Base-by-base conservation (phyloP, 2,329 filamentous ascomycete genomes). In the Clathrospora elynae region DNA sequence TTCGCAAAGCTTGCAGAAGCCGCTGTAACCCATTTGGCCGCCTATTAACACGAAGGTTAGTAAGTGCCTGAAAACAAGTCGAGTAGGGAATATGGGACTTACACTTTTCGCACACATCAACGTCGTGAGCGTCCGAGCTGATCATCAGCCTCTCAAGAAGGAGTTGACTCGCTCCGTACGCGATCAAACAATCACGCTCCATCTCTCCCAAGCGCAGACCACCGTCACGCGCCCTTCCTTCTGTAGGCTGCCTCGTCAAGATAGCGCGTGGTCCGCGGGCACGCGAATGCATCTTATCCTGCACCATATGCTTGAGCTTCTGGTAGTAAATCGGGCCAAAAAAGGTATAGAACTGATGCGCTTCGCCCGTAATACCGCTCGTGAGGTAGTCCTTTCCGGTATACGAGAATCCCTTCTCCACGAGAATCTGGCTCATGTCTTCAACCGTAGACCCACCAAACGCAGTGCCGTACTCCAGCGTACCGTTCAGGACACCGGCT, bases 291-390 rank as follows among this genome's bases (percentile, higher is more conserved):
- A 99, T 97, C 76, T 99, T 99, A 70, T 99, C 93, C 71, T 97
- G 91, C 3, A 99, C 93, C 93, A 99, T 99, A 79, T 99, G 93
- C 81, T 99, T 99, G 55, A 99, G 83, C 57, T 96, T 95, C 77
- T 99, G 93, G 77, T 99, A 99, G 77, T 96, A 99, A 72, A 99
- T 99, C 8, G 93, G 93, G 0, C 93, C 93, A 68, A 95, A 96
- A 79, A 97, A 99, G 66, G 99, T 90, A 73, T 97, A 97, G 9
- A 91, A 91, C 53, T 95, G 90, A 5, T 97, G 79, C 0, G 88
- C 84, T 73, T 99, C 93, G 61, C 93, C 95, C 0, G 93, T 97
- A 66, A 96, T 92, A 23, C 93, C 93, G 0, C 86, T 91, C 0
- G 93, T 97, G 51, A 99, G 86, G 73, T 91, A 96, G 70, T 99